Evolutionary conservation across 768 basidiomycete species (phyloP).

Genomic region (Pleurotus sapidus): DNA sequence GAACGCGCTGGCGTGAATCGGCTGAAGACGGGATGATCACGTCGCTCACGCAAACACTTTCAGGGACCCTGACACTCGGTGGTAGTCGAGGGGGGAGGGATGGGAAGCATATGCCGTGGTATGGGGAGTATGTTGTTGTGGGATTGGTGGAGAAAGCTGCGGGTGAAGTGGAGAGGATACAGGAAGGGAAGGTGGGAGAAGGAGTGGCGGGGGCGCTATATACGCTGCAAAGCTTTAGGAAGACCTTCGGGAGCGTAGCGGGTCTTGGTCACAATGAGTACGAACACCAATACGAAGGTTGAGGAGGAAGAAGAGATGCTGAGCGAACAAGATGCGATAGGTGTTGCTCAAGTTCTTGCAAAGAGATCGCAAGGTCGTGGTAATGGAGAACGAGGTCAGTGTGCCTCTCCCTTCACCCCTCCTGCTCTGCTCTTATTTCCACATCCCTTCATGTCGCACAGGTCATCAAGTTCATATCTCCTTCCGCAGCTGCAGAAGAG

Average conservation of each 20-base stretch:
- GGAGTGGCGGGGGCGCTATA: conserved; percentile 63
- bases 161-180: conserved; percentile 47
- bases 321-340: conserved; percentile 59
- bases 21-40: conserved; percentile 48
- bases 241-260: conserved; percentile 47
- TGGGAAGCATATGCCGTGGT: conserved; percentile 37
- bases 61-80: conserved; percentile 13
- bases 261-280: conserved; percentile 14
- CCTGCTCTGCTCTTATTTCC: neutral
- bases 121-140: conserved; percentile 72
- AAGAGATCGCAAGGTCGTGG: conserved; percentile 65
- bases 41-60: conserved; percentile 17
- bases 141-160: conserved; percentile 65
- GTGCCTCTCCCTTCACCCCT: neutral
- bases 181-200: conserved; percentile 32
- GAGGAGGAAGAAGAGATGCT: conserved; percentile 25
- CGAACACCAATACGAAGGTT: neutral
- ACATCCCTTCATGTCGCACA: conserved; percentile 20
- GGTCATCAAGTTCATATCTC: conserved; percentile 79
- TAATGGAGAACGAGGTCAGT: conserved; percentile 67
- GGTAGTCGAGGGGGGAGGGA: neutral
- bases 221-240: conserved; percentile 56
- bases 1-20: conserved; percentile 73
- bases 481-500: conserved; percentile 28
- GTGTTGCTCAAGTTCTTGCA: conserved; percentile 77